A percentile compares a stretch with the other conserved stretches of the same genome.
These are phyloP conservation scores for Rhodotorula kratochvilovae DNA, from an alignment of 768 basidiomycete genomes.

Conservation along the genomic window DNA sequence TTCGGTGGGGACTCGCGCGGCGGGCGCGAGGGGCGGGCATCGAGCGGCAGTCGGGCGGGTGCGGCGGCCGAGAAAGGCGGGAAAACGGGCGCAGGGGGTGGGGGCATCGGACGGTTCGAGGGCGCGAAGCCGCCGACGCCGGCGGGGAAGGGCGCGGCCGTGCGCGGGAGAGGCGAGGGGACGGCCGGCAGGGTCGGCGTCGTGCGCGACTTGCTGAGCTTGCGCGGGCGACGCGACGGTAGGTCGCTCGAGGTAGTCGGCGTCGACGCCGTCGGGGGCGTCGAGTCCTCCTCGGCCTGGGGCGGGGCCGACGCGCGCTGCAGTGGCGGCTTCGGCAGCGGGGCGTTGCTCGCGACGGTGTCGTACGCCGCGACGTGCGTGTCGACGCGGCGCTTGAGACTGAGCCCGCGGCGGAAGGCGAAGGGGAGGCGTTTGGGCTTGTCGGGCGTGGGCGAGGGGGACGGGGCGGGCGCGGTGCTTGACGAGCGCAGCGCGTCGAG, in stretches of 20 bases:
- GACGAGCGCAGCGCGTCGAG: conserved; percentile 6
- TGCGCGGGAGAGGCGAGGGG: too few relatives aligned
- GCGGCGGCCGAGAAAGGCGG: too few relatives aligned
- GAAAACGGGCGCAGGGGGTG: conserved; percentile 1
- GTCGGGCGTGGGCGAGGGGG: background rate
- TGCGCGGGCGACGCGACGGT: background rate
- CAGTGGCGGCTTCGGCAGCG: conserved; percentile 3
- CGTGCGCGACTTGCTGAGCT: conserved; percentile 10
- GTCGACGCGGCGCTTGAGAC: conserved; percentile 23
- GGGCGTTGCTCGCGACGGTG: background rate
- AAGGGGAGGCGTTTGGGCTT: background rate
- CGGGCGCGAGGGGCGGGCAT: background rate
- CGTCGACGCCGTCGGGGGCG: background rate
- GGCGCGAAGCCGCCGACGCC: too few relatives aligned
- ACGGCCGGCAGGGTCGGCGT: background rate
- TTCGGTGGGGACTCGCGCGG: background rate
- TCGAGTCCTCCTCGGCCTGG: too few relatives aligned
- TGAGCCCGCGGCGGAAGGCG: conserved; percentile 3
- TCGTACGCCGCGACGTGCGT: conserved; percentile 13
- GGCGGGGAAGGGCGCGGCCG: background rate
- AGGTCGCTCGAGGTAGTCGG: background rate
- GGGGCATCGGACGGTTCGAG: background rate
- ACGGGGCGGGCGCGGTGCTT: background rate
- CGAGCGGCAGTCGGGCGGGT: background rate
- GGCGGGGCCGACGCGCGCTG: background rate